Conservation (phyloP, 2,329 filamentous ascomycete species). For the Scytalidium lignicola region DNA sequence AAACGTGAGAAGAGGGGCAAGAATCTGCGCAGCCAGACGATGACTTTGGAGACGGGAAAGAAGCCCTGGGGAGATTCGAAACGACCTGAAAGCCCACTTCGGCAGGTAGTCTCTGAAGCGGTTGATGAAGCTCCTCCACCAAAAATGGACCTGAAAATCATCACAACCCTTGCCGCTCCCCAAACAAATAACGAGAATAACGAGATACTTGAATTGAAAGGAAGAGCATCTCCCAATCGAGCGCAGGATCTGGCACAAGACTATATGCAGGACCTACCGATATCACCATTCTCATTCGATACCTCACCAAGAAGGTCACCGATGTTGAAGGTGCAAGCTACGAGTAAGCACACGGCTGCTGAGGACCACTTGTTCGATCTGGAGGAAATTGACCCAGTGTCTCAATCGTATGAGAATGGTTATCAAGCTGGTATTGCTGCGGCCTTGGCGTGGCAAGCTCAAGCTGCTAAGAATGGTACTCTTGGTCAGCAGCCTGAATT, state of each 20-base stretch:
- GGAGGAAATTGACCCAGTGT: conserved; percentile 7
- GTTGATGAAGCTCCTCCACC: not conserved
- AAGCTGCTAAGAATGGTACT: conserved; percentile 3
- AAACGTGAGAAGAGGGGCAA: not conserved
- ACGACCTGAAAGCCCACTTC: not conserved
- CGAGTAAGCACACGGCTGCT: conserved; percentile 42
- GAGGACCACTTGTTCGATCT: conserved; percentile 42
- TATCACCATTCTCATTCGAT: conserved; percentile 32
- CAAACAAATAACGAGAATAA: not conserved
- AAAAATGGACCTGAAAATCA: not conserved
- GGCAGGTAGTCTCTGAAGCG: not conserved
- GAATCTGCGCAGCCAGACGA: not conserved
- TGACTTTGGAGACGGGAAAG: not conserved
- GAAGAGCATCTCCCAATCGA: conserved; percentile 13
- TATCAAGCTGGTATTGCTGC: conserved; percentile 33
- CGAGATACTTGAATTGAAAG: not conserved
- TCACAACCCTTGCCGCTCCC: not conserved
- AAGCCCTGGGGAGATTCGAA: not conserved
- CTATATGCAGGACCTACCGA: conserved; percentile 18
- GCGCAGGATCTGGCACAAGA: conserved; percentile 17
- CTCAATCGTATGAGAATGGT: not conserved
- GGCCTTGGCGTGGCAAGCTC: conserved; percentile 22
- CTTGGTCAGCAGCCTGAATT: not conserved
- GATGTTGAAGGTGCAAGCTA: conserved; percentile 33
- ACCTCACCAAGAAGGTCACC: conserved; percentile 26